These are phyloP conservation scores for Plasmopara viticola DNA, from an alignment of 352 stramenopile species.

Conservation along the genomic window DNA sequence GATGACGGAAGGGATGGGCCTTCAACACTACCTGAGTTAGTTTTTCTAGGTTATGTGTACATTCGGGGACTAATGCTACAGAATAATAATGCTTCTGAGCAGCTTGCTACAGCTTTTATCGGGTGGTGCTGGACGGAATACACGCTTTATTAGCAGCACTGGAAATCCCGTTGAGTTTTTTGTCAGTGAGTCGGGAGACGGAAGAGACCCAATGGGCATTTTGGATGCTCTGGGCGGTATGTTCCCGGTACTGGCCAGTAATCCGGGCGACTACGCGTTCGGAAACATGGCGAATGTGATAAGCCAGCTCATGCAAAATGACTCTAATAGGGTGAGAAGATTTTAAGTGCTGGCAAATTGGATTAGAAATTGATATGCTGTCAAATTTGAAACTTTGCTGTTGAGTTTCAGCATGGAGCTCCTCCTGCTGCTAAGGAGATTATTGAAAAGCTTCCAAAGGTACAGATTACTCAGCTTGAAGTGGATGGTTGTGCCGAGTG, in stretches of 20 bases:
- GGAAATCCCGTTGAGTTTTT: constrained; percentile 74
- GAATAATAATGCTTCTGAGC: constrained; percentile 4
- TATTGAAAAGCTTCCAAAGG: constrained; percentile 65
- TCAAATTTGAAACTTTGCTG: constrained; percentile 8
- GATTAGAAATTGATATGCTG: constrained; percentile 5
- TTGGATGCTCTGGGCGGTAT: constrained; percentile 58
- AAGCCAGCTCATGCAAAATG: constrained; percentile 87
- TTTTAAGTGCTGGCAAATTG: constrained; percentile 1
- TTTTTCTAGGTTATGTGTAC: constrained; percentile 5
- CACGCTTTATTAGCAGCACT: constrained; percentile 55
- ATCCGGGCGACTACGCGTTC: constrained; percentile 79
- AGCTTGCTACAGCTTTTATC: constrained; percentile 51
- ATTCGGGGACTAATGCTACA: not conserved
- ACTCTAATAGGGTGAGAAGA: constrained; percentile 66
- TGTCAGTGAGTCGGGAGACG: constrained; percentile 48
- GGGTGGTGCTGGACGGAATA: constrained; percentile 25
- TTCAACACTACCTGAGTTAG: constrained; percentile 24
- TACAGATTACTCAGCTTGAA: constrained; percentile 67
- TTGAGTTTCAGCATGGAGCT: constrained; percentile 52
- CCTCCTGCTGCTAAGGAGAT: constrained; percentile 70
- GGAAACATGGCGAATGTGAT: constrained; percentile 80
- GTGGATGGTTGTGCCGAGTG: constrained; percentile 76
- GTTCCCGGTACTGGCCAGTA: constrained; percentile 50
- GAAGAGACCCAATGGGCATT: constrained; percentile 38
- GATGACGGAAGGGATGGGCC: constrained; percentile 15